A percentile compares a stretch with the other conserved stretches of the same genome.
Evolutionary conservation across 768 basidiomycete genomes (phyloP).

Genomic region (Calocybe cyanea): DNA sequence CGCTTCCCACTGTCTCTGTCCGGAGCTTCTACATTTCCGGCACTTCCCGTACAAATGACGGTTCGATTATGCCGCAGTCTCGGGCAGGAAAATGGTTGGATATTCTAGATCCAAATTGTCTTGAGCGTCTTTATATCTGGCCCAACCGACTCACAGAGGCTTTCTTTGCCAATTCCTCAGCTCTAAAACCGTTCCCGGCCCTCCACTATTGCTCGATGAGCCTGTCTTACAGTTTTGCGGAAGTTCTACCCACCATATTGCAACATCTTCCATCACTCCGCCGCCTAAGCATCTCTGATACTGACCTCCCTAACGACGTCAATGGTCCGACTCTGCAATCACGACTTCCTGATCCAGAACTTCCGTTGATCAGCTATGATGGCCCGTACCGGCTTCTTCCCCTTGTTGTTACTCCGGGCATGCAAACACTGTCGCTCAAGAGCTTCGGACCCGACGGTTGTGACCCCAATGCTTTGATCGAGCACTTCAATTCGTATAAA

Average conservation of each 20-base stretch:
- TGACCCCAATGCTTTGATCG: not conserved
- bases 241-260: not conserved
- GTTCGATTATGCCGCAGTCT: not conserved
- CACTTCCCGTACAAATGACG: not conserved
- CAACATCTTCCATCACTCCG: constrained; percentile 1
- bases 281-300: not conserved
- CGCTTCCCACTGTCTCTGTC: not conserved
- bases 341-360: not conserved
- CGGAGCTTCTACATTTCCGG: not conserved
- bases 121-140: not conserved
- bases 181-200: not conserved
- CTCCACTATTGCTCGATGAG: not conserved
- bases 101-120: not conserved
- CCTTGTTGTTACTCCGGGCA: not conserved
- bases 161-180: not conserved
- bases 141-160: not conserved
- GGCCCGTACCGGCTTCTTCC: constrained; percentile 4
- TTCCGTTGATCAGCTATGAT: not conserved
- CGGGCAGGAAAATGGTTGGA: not conserved
- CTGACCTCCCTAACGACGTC: too few relatives aligned
- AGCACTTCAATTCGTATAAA: not conserved
- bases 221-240: not conserved
- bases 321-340: not conserved
- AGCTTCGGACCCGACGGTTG: not conserved
- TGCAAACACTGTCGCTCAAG: not conserved